Conservation (phyloP, 768 basidiomycete species). For the Pulveroboletus sp. region DNA sequence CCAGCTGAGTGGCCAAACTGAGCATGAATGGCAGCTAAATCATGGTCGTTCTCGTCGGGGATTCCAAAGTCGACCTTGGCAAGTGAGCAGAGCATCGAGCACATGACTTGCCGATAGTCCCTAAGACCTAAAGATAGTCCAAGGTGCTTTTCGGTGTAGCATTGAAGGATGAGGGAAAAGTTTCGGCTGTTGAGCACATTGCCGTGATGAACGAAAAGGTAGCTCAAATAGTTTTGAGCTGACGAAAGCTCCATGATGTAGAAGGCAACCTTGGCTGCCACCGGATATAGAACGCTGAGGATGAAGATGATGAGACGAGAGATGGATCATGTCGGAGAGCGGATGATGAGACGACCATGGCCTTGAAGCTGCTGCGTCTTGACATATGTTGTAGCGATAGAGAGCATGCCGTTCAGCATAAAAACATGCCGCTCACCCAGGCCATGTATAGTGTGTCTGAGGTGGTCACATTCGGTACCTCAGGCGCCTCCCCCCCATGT, state of each 20-base stretch:
- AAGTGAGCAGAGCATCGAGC: neutral
- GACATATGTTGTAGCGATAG: slow-evolving; percentile 8
- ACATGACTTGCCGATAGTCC: neutral
- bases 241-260: neutral
- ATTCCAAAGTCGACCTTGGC: neutral
- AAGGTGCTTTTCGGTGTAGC: neutral
- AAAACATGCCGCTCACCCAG: slow-evolving; percentile 3
- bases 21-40: neutral
- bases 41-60: neutral
- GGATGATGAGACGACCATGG: slow-evolving; percentile 6
- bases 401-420: slow-evolving; percentile 15
- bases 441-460: slow-evolving; percentile 6
- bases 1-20: neutral
- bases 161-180: neutral
- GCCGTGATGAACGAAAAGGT: slow-evolving; percentile 3
- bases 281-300: neutral
- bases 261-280: neutral
- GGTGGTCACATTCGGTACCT: slow-evolving; percentile 15
- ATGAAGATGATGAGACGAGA: slow-evolving; percentile 2
- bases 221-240: neutral
- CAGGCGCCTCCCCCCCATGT: slow-evolving; percentile 14
- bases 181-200: neutral
- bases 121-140: neutral
- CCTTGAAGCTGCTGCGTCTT: slow-evolving; percentile 14
- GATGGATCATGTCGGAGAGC: neutral